Base-by-base conservation (phyloP, 2,329 filamentous ascomycete species). In the Leptographium galeiforme region DNA sequence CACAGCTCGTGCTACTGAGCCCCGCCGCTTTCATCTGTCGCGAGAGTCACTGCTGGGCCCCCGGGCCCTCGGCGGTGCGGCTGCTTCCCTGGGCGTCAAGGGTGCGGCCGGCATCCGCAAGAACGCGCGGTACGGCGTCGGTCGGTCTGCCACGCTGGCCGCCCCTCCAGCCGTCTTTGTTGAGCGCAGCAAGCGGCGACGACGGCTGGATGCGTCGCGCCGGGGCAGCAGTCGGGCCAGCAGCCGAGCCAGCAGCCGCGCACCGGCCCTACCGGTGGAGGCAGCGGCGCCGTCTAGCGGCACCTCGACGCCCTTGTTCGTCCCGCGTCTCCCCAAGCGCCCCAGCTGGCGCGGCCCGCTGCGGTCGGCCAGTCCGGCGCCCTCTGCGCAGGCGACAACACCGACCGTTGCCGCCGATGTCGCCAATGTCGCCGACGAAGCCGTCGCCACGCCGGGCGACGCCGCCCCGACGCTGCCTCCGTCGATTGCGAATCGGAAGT, bases 21-120 rank as follows among this genome's bases (percentile, higher is more conserved):
- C 70, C 13, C 72, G 78, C 53, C 70, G 74, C 44, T 81, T 80
- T 56, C 78, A 79, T 60, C 73, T 81, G 56, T 79, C 76, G 39
- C 58, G 58, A 4, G 50, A 54, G 48, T 53, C 58, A 0, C 44
- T 59, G 33, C 14, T 58, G n/a, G 48, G 56, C 52, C 2, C 54
- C 46, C n/a, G 38, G 69, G 71, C 12, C 18, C 10, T 14, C 33
- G 25, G 19, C 54, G 70, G 25, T 13, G 3, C 33, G 13, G 67
- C 50, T 68, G 71, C 55, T 67, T 43, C 11, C 12, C 55, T 66
- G 44, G 49, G 57, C 7, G 52, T 57, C 3, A 47, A 64, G 7
- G 66, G 68, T 2, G 53, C 68, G 6, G 67, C 48, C 2, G 57
- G 55, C 32, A 53, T 58, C n/a, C 57, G 68, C 16, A 77, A 75